phyloP scores from a whole-genome alignment of 1,284 basidiomycete genomes.

The Cryptococcus hybrid region DNA sequence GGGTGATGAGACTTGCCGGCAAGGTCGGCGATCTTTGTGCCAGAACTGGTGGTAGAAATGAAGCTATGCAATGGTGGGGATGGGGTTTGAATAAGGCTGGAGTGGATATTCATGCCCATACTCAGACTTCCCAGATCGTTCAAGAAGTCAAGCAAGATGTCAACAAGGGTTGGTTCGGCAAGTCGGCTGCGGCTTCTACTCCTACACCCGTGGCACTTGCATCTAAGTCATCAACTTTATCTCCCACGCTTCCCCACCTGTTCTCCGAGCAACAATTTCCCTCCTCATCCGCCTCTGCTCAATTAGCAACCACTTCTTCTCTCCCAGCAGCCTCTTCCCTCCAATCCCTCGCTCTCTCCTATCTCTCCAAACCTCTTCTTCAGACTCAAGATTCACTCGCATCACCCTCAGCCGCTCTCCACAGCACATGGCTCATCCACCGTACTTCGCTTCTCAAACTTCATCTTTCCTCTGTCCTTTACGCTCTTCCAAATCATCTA shows the following conservation, averaged over 20 bases:
- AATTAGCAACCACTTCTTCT: constrained; percentile 64
- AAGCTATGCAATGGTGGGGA: constrained; percentile 40
- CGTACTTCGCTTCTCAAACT: constrained; percentile 68
- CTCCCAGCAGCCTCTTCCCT: constrained; percentile 86
- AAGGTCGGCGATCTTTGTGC: constrained; percentile 45
- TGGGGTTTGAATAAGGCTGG: constrained; percentile 40
- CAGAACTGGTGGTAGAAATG: constrained; percentile 27
- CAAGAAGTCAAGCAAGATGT: constrained; percentile 10
- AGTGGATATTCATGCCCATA: constrained; percentile 6
- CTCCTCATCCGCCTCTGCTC: constrained; percentile 69
- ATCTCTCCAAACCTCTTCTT: constrained; percentile 48
- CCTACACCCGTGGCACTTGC: neutral
- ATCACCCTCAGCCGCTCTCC: constrained; percentile 55
- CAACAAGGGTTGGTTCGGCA: constrained; percentile 17
- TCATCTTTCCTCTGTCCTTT: constrained; percentile 70
- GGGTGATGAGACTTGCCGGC: constrained; percentile 36
- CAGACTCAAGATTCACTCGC: constrained; percentile 47
- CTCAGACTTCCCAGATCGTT: neutral
- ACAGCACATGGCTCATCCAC: constrained; percentile 67
- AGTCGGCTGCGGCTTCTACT: neutral
- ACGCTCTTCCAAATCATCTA: constrained; percentile 50
- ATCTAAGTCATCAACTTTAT: neutral
- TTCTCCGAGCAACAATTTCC: constrained; percentile 65
- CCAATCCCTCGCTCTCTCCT: constrained; percentile 71
- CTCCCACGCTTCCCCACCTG: constrained; percentile 41